A percentile compares a stretch with the other conserved stretches of the same genome.
Evolutionary conservation across 129 eudicot genomes (phyloP).

Genomic region (Oenanthe sinensis): DNA sequence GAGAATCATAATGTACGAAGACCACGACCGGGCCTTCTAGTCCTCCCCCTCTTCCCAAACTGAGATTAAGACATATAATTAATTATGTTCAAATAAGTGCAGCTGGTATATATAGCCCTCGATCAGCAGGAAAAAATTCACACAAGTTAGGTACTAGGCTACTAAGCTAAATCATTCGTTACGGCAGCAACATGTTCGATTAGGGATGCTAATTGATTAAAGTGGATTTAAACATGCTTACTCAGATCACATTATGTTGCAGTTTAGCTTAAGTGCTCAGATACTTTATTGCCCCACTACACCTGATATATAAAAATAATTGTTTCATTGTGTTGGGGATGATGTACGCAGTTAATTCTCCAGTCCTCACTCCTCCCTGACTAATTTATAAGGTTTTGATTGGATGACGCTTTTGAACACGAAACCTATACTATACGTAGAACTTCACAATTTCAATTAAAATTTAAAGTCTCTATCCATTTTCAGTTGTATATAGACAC

Average conservation of each 20-base stretch:
- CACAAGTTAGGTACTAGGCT: too few relatives aligned
- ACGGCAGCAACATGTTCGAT: not conserved
- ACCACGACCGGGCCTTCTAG: slow-evolving; percentile 15
- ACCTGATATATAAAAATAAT: too few relatives aligned
- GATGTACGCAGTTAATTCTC: not conserved
- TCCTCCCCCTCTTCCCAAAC: slow-evolving; percentile 23
- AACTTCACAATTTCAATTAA: not conserved
- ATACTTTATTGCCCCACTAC: not conserved
- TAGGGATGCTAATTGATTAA: not conserved
- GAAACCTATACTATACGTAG: not conserved
- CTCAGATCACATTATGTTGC: not conserved
- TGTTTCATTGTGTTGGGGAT: not conserved
- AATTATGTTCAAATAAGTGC: not conserved
- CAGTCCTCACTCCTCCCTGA: too few relatives aligned
- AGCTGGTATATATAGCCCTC: too few relatives aligned
- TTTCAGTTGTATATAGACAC: not conserved
- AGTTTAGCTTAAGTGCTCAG: not conserved
- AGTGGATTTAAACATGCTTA: not conserved
- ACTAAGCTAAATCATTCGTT: too few relatives aligned
- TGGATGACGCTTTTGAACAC: not conserved
- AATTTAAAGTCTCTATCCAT: not conserved
- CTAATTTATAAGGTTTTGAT: not conserved
- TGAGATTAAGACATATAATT: slow-evolving; percentile 5
- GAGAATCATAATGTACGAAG: slow-evolving; percentile 28
- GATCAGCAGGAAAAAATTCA: too few relatives aligned